Conservation (phyloP, 139 green algal genomes). For the Astrephomene gubernaculifera region DNA sequence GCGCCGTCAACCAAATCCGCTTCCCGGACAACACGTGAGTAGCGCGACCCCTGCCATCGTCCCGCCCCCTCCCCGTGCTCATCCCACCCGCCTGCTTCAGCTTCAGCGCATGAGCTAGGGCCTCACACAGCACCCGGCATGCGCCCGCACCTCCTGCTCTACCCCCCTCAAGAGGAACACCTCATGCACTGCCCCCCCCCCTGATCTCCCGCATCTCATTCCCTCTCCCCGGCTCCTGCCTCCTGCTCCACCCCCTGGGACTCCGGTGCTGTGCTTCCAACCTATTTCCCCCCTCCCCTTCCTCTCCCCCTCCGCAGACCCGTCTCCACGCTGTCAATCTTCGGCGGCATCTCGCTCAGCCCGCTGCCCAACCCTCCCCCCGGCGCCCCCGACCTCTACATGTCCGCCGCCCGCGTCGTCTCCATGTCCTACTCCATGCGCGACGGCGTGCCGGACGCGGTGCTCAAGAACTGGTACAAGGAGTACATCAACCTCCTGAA, state of each 20-base stretch:
- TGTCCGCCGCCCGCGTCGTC: background rate
- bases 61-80: too few relatives aligned
- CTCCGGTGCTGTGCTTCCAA: too few relatives aligned
- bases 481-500: constrained; percentile 26
- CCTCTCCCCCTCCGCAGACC: background rate
- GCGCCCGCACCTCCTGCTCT: too few relatives aligned
- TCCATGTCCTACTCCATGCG: background rate
- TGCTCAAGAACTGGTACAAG: constrained; percentile 20
- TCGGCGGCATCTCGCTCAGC: constrained; percentile 17
- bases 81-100: too few relatives aligned
- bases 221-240: too few relatives aligned
- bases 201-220: too few relatives aligned
- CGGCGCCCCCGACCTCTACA: background rate
- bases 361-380: background rate
- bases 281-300: background rate
- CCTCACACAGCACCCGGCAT: too few relatives aligned
- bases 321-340: constrained; percentile 27
- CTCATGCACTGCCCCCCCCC: too few relatives aligned
- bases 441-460: background rate
- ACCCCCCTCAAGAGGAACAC: too few relatives aligned
- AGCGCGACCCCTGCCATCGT: too few relatives aligned
- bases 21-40: constrained; percentile 38
- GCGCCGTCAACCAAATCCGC: background rate
- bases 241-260: too few relatives aligned
- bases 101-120: too few relatives aligned